phyloP scores from a whole-genome alignment of 257 asterid species.

The Solanum clarkiae region DNA sequence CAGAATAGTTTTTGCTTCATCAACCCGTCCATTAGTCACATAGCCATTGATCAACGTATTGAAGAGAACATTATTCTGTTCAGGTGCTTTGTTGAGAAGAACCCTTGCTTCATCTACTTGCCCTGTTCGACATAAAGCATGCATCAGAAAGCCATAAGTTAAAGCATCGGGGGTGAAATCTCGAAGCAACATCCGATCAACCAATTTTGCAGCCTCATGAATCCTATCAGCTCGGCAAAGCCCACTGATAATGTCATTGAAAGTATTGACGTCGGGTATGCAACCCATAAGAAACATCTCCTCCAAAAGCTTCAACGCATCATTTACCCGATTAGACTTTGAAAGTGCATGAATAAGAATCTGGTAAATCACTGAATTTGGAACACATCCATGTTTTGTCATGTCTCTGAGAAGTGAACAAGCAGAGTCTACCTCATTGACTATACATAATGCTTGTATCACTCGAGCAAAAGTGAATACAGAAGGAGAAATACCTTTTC shows the following conservation, averaged over 20 bases:
- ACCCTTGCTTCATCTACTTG: conserved; percentile 54
- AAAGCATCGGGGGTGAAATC: conserved; percentile 64
- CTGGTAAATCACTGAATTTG: conserved; percentile 73
- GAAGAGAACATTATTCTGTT: conserved; percentile 37
- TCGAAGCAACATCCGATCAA: conserved; percentile 76
- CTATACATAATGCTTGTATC: conserved; percentile 63
- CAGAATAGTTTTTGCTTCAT: conserved; percentile 61
- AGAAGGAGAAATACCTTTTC: conserved; percentile 63
- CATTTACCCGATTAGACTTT: conserved; percentile 35
- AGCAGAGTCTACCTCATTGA: conserved; percentile 72
- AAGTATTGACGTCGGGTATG: conserved; percentile 70
- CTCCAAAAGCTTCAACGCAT: conserved; percentile 69
- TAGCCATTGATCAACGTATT: conserved; percentile 71
- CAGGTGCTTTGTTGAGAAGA: conserved; percentile 52
- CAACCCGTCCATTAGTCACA: conserved; percentile 30
- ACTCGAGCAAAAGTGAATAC: conserved; percentile 69
- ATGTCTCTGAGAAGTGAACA: conserved; percentile 79
- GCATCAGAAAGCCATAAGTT: conserved; percentile 77
- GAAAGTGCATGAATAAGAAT: conserved; percentile 68
- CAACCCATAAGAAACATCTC: conserved; percentile 97
- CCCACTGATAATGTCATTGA: conserved; percentile 69
- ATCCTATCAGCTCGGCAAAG: conserved; percentile 64
- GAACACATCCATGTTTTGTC: conserved; percentile 92
- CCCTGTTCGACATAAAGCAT: conserved; percentile 59
- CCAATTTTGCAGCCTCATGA: conserved; percentile 81